Evolutionary conservation across 257 asterid species (phyloP).

Genomic region (Coffea canephora): DNA sequence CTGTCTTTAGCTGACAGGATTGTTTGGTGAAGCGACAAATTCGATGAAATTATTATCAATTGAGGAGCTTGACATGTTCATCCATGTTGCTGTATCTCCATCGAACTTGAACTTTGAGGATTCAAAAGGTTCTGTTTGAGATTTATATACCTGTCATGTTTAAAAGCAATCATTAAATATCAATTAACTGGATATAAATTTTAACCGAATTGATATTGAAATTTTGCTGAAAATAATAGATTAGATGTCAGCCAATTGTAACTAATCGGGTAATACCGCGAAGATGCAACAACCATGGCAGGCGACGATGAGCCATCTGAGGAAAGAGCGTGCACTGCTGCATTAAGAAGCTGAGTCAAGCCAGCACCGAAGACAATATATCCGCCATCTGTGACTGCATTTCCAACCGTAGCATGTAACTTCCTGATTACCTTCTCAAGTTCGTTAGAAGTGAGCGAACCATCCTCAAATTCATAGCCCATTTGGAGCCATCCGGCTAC

Average conservation of each 20-base stretch:
- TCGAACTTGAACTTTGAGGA: constrained; percentile 39
- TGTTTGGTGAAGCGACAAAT: constrained; percentile 72
- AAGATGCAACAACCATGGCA: constrained; percentile 46
- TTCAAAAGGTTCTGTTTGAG: constrained; percentile 41
- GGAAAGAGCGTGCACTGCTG: constrained; percentile 75
- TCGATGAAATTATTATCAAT: constrained; percentile 40
- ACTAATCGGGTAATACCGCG: constrained; percentile 53
- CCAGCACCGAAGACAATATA: constrained; percentile 61
- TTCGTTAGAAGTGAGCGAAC: constrained; percentile 30
- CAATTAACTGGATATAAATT: no score
- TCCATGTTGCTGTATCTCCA: constrained; percentile 36
- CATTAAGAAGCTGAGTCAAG: constrained; percentile 61
- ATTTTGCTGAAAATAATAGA: no score
- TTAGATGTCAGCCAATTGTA: no score
- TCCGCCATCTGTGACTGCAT: constrained; percentile 51
- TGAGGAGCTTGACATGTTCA: constrained; percentile 25
- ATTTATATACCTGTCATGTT: constrained; percentile 39
- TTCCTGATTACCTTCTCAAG: constrained; percentile 41
- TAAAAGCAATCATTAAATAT: no score
- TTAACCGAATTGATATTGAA: no score
- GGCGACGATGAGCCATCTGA: constrained; percentile 40
- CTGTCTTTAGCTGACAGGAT: constrained; percentile 48
- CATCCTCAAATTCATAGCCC: constrained; percentile 45
- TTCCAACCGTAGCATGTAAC: constrained; percentile 42
- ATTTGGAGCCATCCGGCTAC: constrained; percentile 81